Percentiles rank a stretch among this genome's conserved stretches.
Evolutionary conservation across 495 filamentous ascomycete species (phyloP).

Genomic region (Neohortaea acidophila): DNA sequence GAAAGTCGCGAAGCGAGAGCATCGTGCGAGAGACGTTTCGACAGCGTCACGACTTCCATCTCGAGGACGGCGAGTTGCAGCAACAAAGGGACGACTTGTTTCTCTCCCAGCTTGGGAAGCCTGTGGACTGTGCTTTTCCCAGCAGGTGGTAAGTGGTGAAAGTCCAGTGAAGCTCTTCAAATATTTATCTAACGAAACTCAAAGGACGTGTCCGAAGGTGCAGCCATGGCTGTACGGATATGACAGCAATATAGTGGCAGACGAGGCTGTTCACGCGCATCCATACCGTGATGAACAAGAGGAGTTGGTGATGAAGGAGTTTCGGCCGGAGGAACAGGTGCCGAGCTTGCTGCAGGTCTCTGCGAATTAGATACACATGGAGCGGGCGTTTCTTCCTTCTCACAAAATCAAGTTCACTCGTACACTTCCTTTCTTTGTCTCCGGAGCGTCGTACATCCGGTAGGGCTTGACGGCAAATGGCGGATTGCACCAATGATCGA

Average conservation of each 20-base stretch:
- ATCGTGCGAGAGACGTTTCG: slow-evolving; percentile 15
- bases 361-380: too few relatives aligned
- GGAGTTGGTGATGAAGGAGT: too few relatives aligned
- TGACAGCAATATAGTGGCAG: background rate
- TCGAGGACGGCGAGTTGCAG: background rate
- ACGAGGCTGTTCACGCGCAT: slow-evolving; percentile 2
- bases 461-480: too few relatives aligned
- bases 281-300: background rate
- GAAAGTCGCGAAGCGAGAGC: slow-evolving; percentile 12
- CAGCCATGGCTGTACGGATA: slow-evolving; percentile 7
- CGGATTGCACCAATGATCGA: too few relatives aligned
- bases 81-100: too few relatives aligned
- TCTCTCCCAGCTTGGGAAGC: slow-evolving; percentile 1
- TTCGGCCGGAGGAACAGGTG: background rate
- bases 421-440: too few relatives aligned
- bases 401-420: too few relatives aligned
- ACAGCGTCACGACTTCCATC: slow-evolving; percentile 2
- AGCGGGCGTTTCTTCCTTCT: too few relatives aligned
- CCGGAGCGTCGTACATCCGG: too few relatives aligned
- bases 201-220: slow-evolving; percentile 6
- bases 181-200: slow-evolving; percentile 5
- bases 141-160: slow-evolving; percentile 16
- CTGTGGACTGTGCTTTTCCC: slow-evolving; percentile 15
- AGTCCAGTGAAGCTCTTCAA: too few relatives aligned
- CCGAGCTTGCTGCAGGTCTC: too few relatives aligned